Evolutionary conservation across 805 yeast species (phyloP), one percentile per base, ranked within the genome.

Genomic region (Pichia rugopelliculosa): DNA sequence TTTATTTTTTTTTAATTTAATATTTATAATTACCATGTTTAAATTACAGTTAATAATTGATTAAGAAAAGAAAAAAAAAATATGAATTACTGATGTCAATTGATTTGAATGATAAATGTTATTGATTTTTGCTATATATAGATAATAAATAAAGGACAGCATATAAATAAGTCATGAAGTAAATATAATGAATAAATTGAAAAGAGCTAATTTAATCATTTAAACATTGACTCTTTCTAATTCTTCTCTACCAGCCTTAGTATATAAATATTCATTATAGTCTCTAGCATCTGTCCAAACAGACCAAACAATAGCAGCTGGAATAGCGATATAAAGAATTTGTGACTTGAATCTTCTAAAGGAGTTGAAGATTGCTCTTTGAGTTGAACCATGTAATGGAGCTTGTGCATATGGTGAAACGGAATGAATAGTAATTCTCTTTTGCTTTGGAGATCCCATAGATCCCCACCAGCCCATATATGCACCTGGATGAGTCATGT

Each of bases 401-500:
- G 80, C 82, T 72, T 91, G 95, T 52, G 96, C 96, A 59, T 77
- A 87, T 53, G 96, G 95, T 56, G 99, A 86, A 55, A 93, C 89
- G 48, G 96, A 75, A 77, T 91, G 93, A 51, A 85, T 78, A 53
- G 91, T 85, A 56, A 84, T 75, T 73, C 87, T 84, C 70, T 87
- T 87, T 75, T 87, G 96, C 59, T 77, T 78, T 66, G 93, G 90
- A 69, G 86, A 77, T 53, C 95, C 96, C 65, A 89, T 70, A 73
- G 75, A 69, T 65, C 97, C 97, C 97, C 97, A 89, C 96, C 96
- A 89, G 60, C 97, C 97, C 91, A 87, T 83, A 65, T 84, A 89
- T 63, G 88, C 82, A 59, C 79, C 78, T 66, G 84, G 67, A 62
- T 66, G 84, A 64, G 56, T 47, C 56, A 53, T 53, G n/a, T 30